Evolutionary conservation across 2,329 filamentous ascomycete species (phyloP).

Genomic region (Stagonosporopsis cucurbitacearum): DNA sequence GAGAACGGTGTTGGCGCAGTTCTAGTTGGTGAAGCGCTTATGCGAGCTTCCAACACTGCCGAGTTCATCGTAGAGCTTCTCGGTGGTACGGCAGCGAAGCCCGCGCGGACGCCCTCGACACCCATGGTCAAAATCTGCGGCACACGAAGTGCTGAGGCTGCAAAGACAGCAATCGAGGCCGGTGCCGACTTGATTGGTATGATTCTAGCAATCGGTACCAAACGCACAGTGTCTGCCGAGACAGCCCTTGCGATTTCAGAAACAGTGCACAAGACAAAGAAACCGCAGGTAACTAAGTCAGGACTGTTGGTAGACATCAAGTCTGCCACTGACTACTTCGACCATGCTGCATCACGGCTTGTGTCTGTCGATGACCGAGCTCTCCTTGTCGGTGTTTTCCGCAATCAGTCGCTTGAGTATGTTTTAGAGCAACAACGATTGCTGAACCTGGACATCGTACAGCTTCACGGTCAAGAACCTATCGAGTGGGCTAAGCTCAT

Average conservation of each 20-base stretch:
- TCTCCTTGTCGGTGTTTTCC: slow-evolving; percentile 90
- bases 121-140: slow-evolving; percentile 92
- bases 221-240: slow-evolving; percentile 79
- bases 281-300: slow-evolving; percentile 33
- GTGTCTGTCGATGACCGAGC: slow-evolving; percentile 66
- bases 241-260: slow-evolving; percentile 81
- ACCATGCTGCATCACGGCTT: slow-evolving; percentile 56
- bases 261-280: slow-evolving; percentile 68
- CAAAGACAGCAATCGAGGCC: slow-evolving; percentile 78
- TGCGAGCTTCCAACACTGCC: slow-evolving; percentile 84
- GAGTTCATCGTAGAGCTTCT: slow-evolving; percentile 86
- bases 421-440: slow-evolving; percentile 78
- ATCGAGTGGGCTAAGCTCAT: slow-evolving; percentile 90
- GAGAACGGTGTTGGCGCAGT: slow-evolving; percentile 91
- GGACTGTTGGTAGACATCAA: slow-evolving; percentile 34
- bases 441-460: slow-evolving; percentile 84
- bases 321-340: slow-evolving; percentile 73
- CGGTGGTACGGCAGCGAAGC: slow-evolving; percentile 55
- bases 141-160: slow-evolving; percentile 81
- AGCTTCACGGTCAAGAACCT: slow-evolving; percentile 91
- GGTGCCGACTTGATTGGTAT: slow-evolving; percentile 94
- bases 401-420: slow-evolving; percentile 84
- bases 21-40: slow-evolving; percentile 92
- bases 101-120: slow-evolving; percentile 37
- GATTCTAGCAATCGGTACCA: slow-evolving; percentile 82